These are phyloP conservation scores for Pichia californica DNA, from an alignment of 805 yeast species.

Conservation along the genomic window DNA sequence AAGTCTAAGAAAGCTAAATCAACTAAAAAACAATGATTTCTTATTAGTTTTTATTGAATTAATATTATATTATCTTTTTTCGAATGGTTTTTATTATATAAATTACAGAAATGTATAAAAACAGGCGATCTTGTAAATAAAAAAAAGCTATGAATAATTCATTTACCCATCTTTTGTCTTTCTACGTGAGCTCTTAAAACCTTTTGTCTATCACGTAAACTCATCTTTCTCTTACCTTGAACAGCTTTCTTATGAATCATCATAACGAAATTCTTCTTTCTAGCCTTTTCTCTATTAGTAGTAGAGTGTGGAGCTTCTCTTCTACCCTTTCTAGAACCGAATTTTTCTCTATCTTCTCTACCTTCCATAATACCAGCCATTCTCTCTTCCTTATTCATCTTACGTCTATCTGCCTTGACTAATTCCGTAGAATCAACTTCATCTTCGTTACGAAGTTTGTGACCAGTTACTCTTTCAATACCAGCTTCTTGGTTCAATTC, in stretches of 20 bases:
- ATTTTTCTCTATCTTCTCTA: constrained; percentile 85
- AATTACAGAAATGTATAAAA: constrained; percentile 1
- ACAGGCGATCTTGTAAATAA: not conserved
- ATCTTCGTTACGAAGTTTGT: constrained; percentile 61
- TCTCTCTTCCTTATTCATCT: constrained; percentile 86
- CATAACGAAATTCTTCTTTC: constrained; percentile 99
- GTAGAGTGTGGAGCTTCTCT: constrained; percentile 76
- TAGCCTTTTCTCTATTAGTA: constrained; percentile 90
- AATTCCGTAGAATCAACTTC: constrained; percentile 72
- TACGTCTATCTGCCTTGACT: constrained; percentile 74
- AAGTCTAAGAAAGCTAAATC: constrained; percentile 6
- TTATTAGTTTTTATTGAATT: too few relatives aligned
- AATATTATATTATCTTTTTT: too few relatives aligned
- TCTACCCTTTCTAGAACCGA: constrained; percentile 82
- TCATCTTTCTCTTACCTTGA: constrained; percentile 87
- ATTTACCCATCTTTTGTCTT: constrained; percentile 67
- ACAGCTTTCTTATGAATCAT: constrained; percentile 93
- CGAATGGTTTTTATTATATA: too few relatives aligned
- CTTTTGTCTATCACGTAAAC: constrained; percentile 86
- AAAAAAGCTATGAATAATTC: constrained; percentile 1
- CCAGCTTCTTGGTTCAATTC: constrained; percentile 85
- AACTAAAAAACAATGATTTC: too few relatives aligned
- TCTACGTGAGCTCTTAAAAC: constrained; percentile 78
- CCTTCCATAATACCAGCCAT: constrained; percentile 85
- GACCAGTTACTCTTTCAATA: constrained; percentile 68